Evolutionary conservation across 257 asterid genomes (phyloP), one percentile per base, ranked within the genome.

Genomic region (Fraxinus excelsior): DNA sequence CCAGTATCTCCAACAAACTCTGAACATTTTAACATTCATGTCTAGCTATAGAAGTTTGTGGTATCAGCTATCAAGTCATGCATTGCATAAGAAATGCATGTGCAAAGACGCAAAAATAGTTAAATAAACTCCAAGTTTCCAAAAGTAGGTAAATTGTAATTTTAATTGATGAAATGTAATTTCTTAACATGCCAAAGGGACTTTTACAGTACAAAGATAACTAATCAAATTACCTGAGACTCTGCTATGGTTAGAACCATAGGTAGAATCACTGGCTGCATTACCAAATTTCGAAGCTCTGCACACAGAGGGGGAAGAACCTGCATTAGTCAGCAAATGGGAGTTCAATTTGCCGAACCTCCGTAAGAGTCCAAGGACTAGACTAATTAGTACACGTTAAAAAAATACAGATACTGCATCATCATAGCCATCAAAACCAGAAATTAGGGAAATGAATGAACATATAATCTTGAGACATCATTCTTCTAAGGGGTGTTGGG

Each of bases 231-330:
- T 87, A 96, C 99, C 98, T 96, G 99, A 67, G 98, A 93, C 79
- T 93, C 97, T 5, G 99, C 99, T 76, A 96, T 93, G 35, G 99
- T 96, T 82, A 96, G 83, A 83, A 96, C 99, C 99, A 96, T 96
- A 65, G 99, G 99, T 80, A 96, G 89, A 87, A 96, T 96, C 94
- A 96, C 89, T 49, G 98, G 97, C 78, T 96, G 99, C 99, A 96
- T 93, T 23, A 96, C 99, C 95, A 96, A 73, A 85, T 96, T 96
- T 29, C 99, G 89, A 42, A 96, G 99, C 88, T 96, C 99, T 18
- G 99, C 96, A 80, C 98, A 93, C 77, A 96, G 97, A 60, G 99
- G 99, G 73, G 99, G 99, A 81, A 96, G 99, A 87, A 96, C 99
- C 99, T 96, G 90, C 66, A 82, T 77, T 60, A 74, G 74, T 74